Base-by-base conservation (phyloP, 2,329 filamentous ascomycete species). In the Fusarium sp. region DNA sequence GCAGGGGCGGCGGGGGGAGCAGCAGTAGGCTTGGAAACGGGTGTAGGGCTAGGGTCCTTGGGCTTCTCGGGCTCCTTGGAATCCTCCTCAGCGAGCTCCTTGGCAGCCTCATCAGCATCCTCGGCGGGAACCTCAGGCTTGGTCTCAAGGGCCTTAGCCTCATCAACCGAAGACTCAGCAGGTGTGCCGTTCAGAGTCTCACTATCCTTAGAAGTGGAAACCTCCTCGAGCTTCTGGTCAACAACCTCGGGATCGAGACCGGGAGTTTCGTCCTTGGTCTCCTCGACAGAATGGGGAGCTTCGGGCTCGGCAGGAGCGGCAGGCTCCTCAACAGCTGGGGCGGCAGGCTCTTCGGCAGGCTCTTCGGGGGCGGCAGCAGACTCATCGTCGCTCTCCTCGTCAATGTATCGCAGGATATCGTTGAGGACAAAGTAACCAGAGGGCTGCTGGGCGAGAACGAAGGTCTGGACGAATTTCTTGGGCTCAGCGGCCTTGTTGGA, bases 371-470 rank as follows among this genome's bases (percentile, higher is more conserved):
- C 73, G 42, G 63, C 58, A 26, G 87, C 59, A 42, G 67, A 79
- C 61, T 89, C 88, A 58, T 91, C 91, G 60, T 97, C 93, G 38
- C 85, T 85, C 70, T 94, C 91, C 61, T 95, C 92, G 65, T 90
- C 88, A 67, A 99, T 88, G 79, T 96, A 98, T 70, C 95, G 87
- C 82, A 98, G 92, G 76, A 99, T 97, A 74, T 99, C 95, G 78
- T 99, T 99, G 71, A 99, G 86, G 31, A 99, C 94, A 72, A 96
- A 99, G 83, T 98, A 99, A 65, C 95, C 95, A 54, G 94, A 96
- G 45, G 92, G 92, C 81, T 99, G 95, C 78, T 94, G 89, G 44
- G 95, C 95, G 63, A 99, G 91, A 63, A 99, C 92, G 71, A 99
- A 99, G 48, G 94, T 98, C 84, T 99, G 95, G 36, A 93, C 91